Conservation (phyloP, 768 basidiomycete species). For the Baorangia bicolor region DNA sequence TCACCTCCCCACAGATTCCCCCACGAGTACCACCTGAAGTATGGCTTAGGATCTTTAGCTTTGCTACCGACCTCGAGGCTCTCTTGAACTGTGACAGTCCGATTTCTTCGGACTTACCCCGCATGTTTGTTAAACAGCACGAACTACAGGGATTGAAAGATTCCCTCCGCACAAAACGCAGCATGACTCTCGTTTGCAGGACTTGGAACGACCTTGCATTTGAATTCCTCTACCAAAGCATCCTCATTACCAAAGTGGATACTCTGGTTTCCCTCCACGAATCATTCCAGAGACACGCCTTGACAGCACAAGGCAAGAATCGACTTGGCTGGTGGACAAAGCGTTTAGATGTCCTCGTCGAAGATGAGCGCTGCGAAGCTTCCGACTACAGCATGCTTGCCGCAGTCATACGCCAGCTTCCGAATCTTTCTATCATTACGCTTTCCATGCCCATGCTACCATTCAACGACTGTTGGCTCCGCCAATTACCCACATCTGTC, state of each 20-base stretch:
- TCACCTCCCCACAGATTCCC: neutral
- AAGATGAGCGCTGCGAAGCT: conserved; percentile 26
- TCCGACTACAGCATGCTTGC: conserved; percentile 25
- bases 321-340: conserved; percentile 28
- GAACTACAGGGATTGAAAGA: conserved; percentile 17
- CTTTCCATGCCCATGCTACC: conserved; percentile 29
- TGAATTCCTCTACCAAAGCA: conserved; percentile 23
- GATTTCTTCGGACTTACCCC: conserved; percentile 20
- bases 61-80: conserved; percentile 15
- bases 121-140: conserved; percentile 11
- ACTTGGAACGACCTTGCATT: conserved; percentile 23
- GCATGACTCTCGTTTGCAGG: conserved; percentile 24
- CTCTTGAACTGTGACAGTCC: conserved; percentile 11
- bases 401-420: conserved; percentile 23
- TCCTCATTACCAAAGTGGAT: conserved; percentile 22
- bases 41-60: conserved; percentile 28
- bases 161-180: conserved; percentile 25
- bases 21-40: conserved; percentile 27
- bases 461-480: conserved; percentile 26
- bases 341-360: conserved; percentile 26
- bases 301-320: conserved; percentile 2
- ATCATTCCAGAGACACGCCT: conserved; percentile 11
- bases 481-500: conserved; percentile 23
- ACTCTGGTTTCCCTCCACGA: conserved; percentile 14
- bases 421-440: conserved; percentile 25